These are phyloP conservation scores for Rhizopogon vesiculosus DNA, from an alignment of 768 basidiomycete genomes.

Conservation along the genomic window DNA sequence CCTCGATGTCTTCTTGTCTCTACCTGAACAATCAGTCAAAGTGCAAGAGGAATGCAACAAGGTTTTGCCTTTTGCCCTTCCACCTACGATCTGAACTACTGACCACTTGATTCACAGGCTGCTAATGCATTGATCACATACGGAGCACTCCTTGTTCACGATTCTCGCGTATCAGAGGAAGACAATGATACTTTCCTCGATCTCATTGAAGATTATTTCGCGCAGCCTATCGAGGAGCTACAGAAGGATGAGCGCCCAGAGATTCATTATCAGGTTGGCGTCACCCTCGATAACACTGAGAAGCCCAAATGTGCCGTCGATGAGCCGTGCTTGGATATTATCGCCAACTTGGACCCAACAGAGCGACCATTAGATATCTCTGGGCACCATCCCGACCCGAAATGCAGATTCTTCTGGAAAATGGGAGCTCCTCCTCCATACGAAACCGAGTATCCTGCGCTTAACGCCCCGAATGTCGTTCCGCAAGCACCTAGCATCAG, in stretches of 20 bases:
- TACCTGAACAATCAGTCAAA: conserved; percentile 37
- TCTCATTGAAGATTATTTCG: conserved; percentile 91
- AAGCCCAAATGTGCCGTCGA: conserved; percentile 83
- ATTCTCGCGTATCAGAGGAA: conserved; percentile 77
- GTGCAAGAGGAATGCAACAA: conserved; percentile 62
- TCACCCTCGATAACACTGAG: conserved; percentile 95
- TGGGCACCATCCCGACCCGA: conserved; percentile 83
- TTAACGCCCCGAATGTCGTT: conserved; percentile 81
- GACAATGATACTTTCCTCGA: conserved; percentile 85
- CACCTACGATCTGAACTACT: conserved; percentile 1
- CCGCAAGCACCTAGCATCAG: conserved; percentile 58
- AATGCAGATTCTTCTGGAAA: conserved; percentile 92
- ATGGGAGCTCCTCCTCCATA: conserved; percentile 76
- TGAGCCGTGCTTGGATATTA: conserved; percentile 78
- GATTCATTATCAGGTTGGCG: conserved; percentile 87
- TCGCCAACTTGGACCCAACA: conserved; percentile 64
- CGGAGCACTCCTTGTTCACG: conserved; percentile 83
- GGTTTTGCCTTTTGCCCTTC: conserved; percentile 28
- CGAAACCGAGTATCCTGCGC: conserved; percentile 66
- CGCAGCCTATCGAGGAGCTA: conserved; percentile 57
- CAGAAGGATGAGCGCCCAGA: conserved; percentile 81
- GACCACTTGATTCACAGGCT: conserved; percentile 40
- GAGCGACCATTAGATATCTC: conserved; percentile 85
- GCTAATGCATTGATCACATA: conserved; percentile 79
- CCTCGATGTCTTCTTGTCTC: conserved; percentile 64